phyloP scores from a whole-genome alignment of 345 rosid species.

The rapeseed (Brassica napus) region Da-Ae NC_063440.1:16788001-16788500 shows the following conservation, averaged over 20 bases:
- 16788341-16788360: constrained; percentile 84
- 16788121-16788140: constrained; percentile 87
- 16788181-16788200: constrained; percentile 86
- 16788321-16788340: constrained; percentile 90
- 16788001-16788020: constrained; percentile 86
- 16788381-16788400: constrained; percentile 23
- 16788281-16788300: constrained; percentile 91
- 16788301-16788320: constrained; percentile 91
- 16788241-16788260: constrained; percentile 86
- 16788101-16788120: constrained; percentile 88
- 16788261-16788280: constrained; percentile 90
- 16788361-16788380: constrained; percentile 60
- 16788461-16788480: constrained; percentile 18
- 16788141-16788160: constrained; percentile 84
- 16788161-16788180: constrained; percentile 84
- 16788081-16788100: constrained; percentile 91
- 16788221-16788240: constrained; percentile 96
- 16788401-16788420: constrained; percentile 7
- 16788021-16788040: constrained; percentile 92
- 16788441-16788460: constrained; percentile 14
- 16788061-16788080: constrained; percentile 88
- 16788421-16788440: constrained; percentile 4
- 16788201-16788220: constrained; percentile 86
- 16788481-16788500: constrained; percentile 15
- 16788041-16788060: constrained; percentile 91